Evolutionary conservation across 106 monocot species (phyloP).

Genomic region (Platanthera guangdongensis): DNA sequence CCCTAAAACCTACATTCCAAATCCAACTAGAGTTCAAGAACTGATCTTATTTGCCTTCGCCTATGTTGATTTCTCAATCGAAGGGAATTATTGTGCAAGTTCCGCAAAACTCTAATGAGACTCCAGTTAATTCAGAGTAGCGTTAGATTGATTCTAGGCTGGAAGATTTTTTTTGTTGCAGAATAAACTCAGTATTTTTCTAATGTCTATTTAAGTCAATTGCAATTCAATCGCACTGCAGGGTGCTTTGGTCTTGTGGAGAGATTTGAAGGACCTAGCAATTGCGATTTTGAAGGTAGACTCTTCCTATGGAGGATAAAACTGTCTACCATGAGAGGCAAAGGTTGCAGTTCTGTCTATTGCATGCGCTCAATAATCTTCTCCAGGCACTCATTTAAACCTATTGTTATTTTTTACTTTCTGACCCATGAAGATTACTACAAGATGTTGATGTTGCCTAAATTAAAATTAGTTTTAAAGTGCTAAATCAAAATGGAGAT

Average conservation of each 20-base stretch:
- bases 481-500: background rate
- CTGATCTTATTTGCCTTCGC: background rate
- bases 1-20: background rate
- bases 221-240: background rate
- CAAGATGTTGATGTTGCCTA: background rate
- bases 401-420: no score
- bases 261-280: background rate
- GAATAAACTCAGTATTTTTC: background rate
- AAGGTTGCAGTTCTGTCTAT: slow-evolving; percentile 72
- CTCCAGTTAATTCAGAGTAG: background rate
- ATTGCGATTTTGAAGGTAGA: background rate
- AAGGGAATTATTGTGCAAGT: background rate
- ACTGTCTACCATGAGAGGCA: slow-evolving; percentile 76
- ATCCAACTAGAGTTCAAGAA: background rate
- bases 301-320: slow-evolving; percentile 16
- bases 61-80: background rate
- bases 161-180: background rate
- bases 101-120: background rate
- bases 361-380: slow-evolving; percentile 92
- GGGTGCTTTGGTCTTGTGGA: background rate
- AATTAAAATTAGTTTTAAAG: background rate
- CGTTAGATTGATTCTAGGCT: background rate
- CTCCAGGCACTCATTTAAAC: slow-evolving; percentile 39
- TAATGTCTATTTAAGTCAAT: background rate
- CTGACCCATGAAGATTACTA: background rate